Evolutionary conservation across 208 protist species (phyloP).

Genomic region (Strigomonas culicis): DNA sequence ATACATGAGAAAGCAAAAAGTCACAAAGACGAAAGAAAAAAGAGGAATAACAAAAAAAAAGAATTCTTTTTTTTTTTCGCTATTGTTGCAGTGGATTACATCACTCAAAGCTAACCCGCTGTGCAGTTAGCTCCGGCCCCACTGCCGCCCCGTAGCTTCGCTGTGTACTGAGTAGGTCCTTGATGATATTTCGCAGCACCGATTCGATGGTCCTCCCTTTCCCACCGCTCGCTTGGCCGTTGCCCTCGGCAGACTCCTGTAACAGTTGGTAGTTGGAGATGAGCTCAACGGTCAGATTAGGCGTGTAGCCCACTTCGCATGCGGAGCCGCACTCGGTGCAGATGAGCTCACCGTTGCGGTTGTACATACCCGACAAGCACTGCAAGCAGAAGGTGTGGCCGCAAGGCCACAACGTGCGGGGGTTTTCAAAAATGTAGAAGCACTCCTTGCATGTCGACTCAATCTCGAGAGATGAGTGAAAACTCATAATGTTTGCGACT

Average conservation of each 20-base stretch:
- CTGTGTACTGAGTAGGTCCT: constrained; percentile 56
- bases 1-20: background rate
- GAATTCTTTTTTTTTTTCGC: background rate
- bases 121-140: background rate
- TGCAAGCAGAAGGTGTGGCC: constrained; percentile 85
- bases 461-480: constrained; percentile 82
- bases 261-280: constrained; percentile 76
- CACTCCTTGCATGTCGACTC: constrained; percentile 87
- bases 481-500: constrained; percentile 76
- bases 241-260: background rate
- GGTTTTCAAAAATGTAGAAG: constrained; percentile 79
- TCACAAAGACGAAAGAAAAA: constrained; percentile 4
- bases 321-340: constrained; percentile 82
- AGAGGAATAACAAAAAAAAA: background rate
- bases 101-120: constrained; percentile 12
- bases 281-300: constrained; percentile 71
- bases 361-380: constrained; percentile 77
- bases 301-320: constrained; percentile 82
- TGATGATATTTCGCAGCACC: constrained; percentile 56
- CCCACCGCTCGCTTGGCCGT: constrained; percentile 4
- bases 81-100: background rate
- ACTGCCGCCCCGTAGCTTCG: constrained; percentile 18
- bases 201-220: constrained; percentile 15
- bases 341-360: constrained; percentile 68
- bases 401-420: constrained; percentile 85